Base-by-base conservation (phyloP, 1,284 basidiomycete genomes). In the Boletus semigastroideus region DNA sequence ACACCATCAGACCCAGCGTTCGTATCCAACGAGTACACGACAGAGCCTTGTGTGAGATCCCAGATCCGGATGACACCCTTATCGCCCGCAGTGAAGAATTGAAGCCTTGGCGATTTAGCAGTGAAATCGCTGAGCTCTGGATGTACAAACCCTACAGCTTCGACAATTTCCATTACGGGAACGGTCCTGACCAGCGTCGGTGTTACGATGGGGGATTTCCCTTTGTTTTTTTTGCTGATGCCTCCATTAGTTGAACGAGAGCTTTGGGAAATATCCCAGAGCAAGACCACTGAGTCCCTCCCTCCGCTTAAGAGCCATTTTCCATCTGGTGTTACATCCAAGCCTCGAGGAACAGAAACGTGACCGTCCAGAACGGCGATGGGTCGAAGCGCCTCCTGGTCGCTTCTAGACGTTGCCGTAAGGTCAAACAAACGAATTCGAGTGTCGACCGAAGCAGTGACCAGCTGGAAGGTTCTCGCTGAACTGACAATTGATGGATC, bases 341-440 rank as follows among this genome's bases (percentile, higher is more conserved):
- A 76, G 2, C 92, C 94, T 48, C 95, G 77, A 16, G 94, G 92
- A 33, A 95, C 92, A 41, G 90, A 93, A 40, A 92, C 89, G 68
- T 97, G 95, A 1, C 92, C 94, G 64, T 97, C 93, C 8, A 98
- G 76, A 20, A 94, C 78, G 14, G 83, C 84, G 57, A 85, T 79
- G 4, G 93, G 87, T 60, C 87, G 90, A 41, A 81, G 78, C 16
- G 73, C 76, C 16, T 78, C 79, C 19, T 78, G 78, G 8, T 78
- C 76, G 19, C 82, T 76, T 30, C 79, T 76, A 25, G 74, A 74
- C 11, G 75, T 78, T 43, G 85, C 82, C 12, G 82, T 81, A 46
- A 98, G 74, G 68, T 97, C 90, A 70, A 94, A 98, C 42, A 97
- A 80, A n/a, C 95, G 83, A 47, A 98, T 87, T 34, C 84, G 82